A percentile compares a stretch with the other conserved stretches of the same genome.
These are phyloP conservation scores for Acorus gramineus DNA, from an alignment of 106 monocot species.

Conservation along the genomic window DNA sequence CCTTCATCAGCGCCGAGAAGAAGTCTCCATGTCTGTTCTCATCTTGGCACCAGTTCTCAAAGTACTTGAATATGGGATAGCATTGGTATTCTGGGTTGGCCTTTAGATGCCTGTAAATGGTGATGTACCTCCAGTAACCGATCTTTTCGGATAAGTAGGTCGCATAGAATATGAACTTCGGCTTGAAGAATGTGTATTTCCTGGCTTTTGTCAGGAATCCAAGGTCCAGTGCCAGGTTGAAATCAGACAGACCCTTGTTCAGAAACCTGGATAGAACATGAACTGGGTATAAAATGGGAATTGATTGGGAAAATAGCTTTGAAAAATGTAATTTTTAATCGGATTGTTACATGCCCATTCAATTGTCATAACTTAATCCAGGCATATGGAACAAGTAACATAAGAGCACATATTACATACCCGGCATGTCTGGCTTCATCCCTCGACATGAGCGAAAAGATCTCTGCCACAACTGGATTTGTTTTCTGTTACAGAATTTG, in stretches of 20 bases:
- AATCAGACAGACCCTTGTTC: slow-evolving; percentile 95
- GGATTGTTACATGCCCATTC: too few relatives aligned
- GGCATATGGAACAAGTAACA: background rate
- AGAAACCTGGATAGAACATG: slow-evolving; percentile 48
- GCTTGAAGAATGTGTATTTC: slow-evolving; percentile 98
- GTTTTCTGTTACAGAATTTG: slow-evolving; percentile 67
- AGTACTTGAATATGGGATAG: slow-evolving; percentile 99
- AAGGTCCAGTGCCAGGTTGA: slow-evolving; percentile 86
- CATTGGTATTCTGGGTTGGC: slow-evolving; percentile 78
- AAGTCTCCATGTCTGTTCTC: slow-evolving; percentile 99
- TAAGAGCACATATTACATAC: slow-evolving; percentile 27
- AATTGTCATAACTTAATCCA: background rate
- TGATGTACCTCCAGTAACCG: slow-evolving; percentile 98
- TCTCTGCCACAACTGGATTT: slow-evolving; percentile 95
- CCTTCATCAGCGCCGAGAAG: slow-evolving; percentile 91
- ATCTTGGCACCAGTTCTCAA: slow-evolving; percentile 99
- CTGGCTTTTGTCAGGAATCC: slow-evolving; percentile 95
- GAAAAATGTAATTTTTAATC: too few relatives aligned
- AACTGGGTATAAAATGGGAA: too few relatives aligned
- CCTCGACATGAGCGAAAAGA: slow-evolving; percentile 99
- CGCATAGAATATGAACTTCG: slow-evolving; percentile 97
- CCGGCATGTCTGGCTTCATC: slow-evolving; percentile 99
- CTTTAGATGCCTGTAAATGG: slow-evolving; percentile 89
- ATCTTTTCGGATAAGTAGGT: slow-evolving; percentile 95
- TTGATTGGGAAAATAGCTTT: too few relatives aligned